Evolutionary conservation across 768 basidiomycete species (phyloP).

Genomic region (Suillus sp.): DNA sequence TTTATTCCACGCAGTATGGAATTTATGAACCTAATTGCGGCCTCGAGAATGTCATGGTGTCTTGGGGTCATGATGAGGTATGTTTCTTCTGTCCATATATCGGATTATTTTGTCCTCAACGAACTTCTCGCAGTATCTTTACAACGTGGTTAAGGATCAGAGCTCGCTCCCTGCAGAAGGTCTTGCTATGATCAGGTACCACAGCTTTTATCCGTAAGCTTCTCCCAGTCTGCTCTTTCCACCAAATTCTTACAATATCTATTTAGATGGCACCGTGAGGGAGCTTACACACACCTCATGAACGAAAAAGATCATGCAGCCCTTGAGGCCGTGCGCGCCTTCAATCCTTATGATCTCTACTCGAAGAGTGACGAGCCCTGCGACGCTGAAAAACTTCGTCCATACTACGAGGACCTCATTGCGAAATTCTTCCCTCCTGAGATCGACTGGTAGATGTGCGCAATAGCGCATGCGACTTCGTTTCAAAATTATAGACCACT

Average conservation of each 20-base stretch:
- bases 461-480: background rate
- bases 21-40: conserved; percentile 81
- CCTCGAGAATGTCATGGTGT: conserved; percentile 84
- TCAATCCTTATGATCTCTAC: conserved; percentile 96
- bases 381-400: conserved; percentile 60
- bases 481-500: background rate
- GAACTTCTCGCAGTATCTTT: conserved; percentile 61
- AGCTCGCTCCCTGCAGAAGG: conserved; percentile 78
- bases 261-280: conserved; percentile 81
- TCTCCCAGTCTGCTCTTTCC: background rate
- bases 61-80: conserved; percentile 92
- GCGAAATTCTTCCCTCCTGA: conserved; percentile 82
- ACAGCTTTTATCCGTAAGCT: conserved; percentile 86
- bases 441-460: conserved; percentile 73
- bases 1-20: conserved; percentile 73
- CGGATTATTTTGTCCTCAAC: background rate
- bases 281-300: conserved; percentile 79
- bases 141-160: conserved; percentile 82
- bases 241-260: conserved; percentile 9
- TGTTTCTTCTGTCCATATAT: conserved; percentile 19
- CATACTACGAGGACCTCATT: conserved; percentile 85
- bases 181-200: conserved; percentile 91
- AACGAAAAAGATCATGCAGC: conserved; percentile 66
- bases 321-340: conserved; percentile 76
- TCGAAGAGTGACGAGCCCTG: conserved; percentile 80